Conservation (phyloP, 2,329 filamentous ascomycete species). For the Alternaria sp. region DNA sequence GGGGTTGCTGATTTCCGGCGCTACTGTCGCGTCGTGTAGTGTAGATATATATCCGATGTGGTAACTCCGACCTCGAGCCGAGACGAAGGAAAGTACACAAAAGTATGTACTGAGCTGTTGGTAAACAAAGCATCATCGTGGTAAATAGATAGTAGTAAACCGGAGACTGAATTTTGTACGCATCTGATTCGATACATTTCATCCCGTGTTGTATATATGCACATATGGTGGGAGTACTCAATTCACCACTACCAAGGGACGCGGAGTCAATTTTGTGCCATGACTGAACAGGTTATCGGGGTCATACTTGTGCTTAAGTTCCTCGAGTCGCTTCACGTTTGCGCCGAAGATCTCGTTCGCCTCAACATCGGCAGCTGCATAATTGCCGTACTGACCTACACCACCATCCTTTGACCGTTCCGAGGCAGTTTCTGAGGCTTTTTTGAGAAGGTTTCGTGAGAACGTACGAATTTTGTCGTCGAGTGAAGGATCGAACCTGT, state of each 20-base stretch:
- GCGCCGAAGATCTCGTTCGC: slow-evolving; percentile 40
- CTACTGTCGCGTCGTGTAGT: not conserved
- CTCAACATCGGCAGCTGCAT: slow-evolving; percentile 33
- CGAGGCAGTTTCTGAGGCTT: slow-evolving; percentile 26
- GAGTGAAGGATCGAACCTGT: slow-evolving; percentile 34
- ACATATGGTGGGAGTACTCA: slow-evolving; percentile 1
- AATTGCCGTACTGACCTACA: slow-evolving; percentile 44
- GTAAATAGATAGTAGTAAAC: not conserved
- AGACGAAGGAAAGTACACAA: not conserved
- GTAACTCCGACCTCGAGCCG: not conserved
- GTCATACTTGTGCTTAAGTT: slow-evolving; percentile 46
- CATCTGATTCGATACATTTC: not conserved
- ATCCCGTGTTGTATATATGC: not conserved
- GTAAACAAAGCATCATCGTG: not conserved
- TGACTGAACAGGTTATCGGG: slow-evolving; percentile 42
- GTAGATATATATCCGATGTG: not conserved
- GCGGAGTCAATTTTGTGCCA: slow-evolving; percentile 31
- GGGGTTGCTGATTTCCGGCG: not conserved
- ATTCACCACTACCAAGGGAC: slow-evolving; percentile 28
- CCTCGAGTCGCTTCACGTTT: slow-evolving; percentile 39
- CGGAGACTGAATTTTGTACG: not conserved
- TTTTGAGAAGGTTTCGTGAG: slow-evolving; percentile 33
- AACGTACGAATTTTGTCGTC: slow-evolving; percentile 35
- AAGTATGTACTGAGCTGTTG: not conserved
- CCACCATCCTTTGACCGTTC: slow-evolving; percentile 29